Evolutionary conservation across 139 green algal genomes (phyloP).

Genomic region (Chlamydomonas schloesseri): DNA sequence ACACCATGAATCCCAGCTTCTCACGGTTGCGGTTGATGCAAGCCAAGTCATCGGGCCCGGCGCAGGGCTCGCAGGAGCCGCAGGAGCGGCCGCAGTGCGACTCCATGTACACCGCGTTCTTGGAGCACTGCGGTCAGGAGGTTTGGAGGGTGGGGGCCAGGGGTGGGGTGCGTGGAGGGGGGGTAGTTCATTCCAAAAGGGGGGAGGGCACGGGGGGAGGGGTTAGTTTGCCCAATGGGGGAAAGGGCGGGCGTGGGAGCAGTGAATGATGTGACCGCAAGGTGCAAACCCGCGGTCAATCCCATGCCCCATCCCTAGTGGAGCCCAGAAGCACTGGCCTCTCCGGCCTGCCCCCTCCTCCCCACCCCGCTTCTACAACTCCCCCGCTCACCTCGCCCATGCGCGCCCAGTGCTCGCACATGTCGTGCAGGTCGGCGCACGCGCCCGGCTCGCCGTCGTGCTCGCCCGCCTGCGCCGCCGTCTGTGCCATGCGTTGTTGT

Average conservation of each 20-base stretch:
- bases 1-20: constrained; percentile 48
- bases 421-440: constrained; percentile 51
- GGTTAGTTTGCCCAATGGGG: too few relatives aligned
- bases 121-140: background rate
- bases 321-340: too few relatives aligned
- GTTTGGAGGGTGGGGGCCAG: background rate
- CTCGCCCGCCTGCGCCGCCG: background rate
- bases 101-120: constrained; percentile 5
- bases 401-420: constrained; percentile 57
- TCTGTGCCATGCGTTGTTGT: too few relatives aligned
- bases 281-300: too few relatives aligned
- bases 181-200: background rate
- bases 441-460: constrained; percentile 53
- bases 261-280: too few relatives aligned
- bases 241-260: too few relatives aligned
- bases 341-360: constrained; percentile 38
- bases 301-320: too few relatives aligned
- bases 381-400: constrained; percentile 44
- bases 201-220: background rate
- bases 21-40: constrained; percentile 60
- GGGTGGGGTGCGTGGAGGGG: background rate
- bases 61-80: constrained; percentile 50
- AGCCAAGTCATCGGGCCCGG: constrained; percentile 2
- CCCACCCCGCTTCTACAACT: background rate
- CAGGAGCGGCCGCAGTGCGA: constrained; percentile 48